Conservation (phyloP, 1,284 basidiomycete genomes). For the Meripilus lineatus region DNA sequence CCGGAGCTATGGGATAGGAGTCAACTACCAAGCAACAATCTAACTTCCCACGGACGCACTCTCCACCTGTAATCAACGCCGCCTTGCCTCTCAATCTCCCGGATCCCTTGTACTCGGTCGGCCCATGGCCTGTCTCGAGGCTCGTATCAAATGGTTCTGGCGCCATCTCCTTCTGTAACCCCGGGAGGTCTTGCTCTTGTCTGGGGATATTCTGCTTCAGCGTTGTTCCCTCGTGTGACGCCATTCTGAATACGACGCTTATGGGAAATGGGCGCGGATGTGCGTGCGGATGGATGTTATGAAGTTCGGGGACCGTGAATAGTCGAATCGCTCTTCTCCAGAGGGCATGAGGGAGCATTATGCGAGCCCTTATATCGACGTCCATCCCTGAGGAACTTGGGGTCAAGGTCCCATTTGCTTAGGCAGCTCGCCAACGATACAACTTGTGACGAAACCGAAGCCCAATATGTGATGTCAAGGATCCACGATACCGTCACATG, state of each 20-base stretch:
- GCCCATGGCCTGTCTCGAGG: slow-evolving; percentile 46
- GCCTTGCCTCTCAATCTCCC: slow-evolving; percentile 54
- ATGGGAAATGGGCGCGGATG: not conserved
- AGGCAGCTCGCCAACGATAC: too few relatives aligned
- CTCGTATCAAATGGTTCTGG: slow-evolving; percentile 29
- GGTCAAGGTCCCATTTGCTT: too few relatives aligned
- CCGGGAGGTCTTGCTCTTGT: slow-evolving; percentile 43
- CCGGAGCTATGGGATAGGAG: slow-evolving; percentile 32
- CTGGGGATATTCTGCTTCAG: slow-evolving; percentile 20
- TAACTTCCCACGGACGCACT: slow-evolving; percentile 10
- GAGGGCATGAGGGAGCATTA: not conserved
- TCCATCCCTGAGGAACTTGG: too few relatives aligned
- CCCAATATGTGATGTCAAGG: too few relatives aligned
- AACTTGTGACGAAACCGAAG: too few relatives aligned
- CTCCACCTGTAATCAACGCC: slow-evolving; percentile 49
- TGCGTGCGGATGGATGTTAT: not conserved
- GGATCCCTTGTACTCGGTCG: slow-evolving; percentile 39
- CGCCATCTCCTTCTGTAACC: slow-evolving; percentile 40
- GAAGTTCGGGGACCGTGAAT: not conserved
- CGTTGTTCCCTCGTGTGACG: slow-evolving; percentile 16
- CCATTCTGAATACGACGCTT: slow-evolving; percentile 6
- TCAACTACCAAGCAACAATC: not conserved
- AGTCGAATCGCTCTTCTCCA: too few relatives aligned
- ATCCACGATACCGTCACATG: too few relatives aligned
- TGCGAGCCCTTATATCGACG: not conserved